Percentiles rank a stretch among this genome's conserved stretches.
Conservation (phyloP, 176 grass and related monocot genomes). For the Phragmites australis region DNA sequence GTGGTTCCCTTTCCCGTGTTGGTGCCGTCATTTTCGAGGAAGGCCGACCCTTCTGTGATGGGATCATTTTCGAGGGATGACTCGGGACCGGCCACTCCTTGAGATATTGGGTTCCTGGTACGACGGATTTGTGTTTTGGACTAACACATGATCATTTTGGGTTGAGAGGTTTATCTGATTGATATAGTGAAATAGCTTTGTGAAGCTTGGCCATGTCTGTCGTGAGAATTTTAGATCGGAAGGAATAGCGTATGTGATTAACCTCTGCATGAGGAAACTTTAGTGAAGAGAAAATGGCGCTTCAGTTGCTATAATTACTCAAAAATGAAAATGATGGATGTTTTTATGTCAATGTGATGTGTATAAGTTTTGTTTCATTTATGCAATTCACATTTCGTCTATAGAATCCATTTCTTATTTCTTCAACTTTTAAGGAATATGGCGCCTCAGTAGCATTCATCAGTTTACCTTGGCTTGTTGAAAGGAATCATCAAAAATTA, state of each 20-base stretch:
- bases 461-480: not conserved
- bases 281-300: not conserved
- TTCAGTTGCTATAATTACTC: not conserved
- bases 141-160: not conserved
- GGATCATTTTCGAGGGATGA: not conserved
- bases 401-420: not conserved
- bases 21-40: not conserved
- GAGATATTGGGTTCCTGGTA: not conserved
- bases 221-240: not conserved
- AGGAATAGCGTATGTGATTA: not conserved
- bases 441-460: not conserved
- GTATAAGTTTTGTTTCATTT: not conserved
- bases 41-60: not conserved
- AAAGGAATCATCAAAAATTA: not conserved
- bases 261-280: not conserved
- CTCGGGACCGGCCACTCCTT: no score
- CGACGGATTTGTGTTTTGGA: slow-evolving; percentile 24
- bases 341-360: not conserved
- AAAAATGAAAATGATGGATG: not conserved
- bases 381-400: not conserved
- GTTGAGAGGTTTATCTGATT: not conserved
- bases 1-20: not conserved
- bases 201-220: not conserved
- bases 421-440: not conserved
- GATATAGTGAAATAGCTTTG: not conserved